Base-by-base conservation (phyloP, 225 moss, liverwort and hornwort genomes). In the Asterella californica region DNA sequence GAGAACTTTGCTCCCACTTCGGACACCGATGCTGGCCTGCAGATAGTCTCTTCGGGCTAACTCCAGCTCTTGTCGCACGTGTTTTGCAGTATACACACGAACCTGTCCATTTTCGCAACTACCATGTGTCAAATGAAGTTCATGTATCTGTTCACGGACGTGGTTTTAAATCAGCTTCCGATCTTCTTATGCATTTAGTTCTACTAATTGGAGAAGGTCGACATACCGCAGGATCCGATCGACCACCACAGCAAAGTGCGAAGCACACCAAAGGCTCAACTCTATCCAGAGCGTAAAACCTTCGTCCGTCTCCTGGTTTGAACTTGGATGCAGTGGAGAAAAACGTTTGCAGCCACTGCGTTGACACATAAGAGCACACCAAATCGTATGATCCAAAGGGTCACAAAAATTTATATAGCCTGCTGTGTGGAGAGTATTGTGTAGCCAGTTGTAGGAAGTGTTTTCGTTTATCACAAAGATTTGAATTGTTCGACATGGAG, bases 191-290 rank as follows among this genome's bases (percentile, higher is more conserved):
- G 62, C n/a, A 6, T 25, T 25, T 0, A 29, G 62, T 62, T n/a
- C 62, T 7, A 6, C 59, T 49, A 15, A 47, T 0, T 45, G n/a
- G 47, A 2, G 25, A 19, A 38, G 22, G 34, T 30, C 42, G 71
- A 70, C 59, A 61, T 87, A 95, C 93, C 83, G 93, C 90, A 45
- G 95, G 93, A 82, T 95, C 92, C 7, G 93, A 95, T 53, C 91
- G 89, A 60, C 93, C 91, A 70, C 95, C 93, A 76, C 90, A 91
- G 77, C 95, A 90, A 47, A 95, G 90, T 32, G 95, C 92, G 71
- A 93, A 95, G 80, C 95, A 95, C 57, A 93, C 92, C 11, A 92
- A 88, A 67, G 95, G 93, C 83, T 95, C 93, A 6, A 84, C 82
- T 36, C 77, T 80, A 5, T 90, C 88, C 76, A 95, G 81, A 48